A percentile compares a stretch with the other conserved stretches of the same genome.
Evolutionary conservation across 495 filamentous ascomycete genomes (phyloP).

Genomic region (Sporormia fimetaria): DNA sequence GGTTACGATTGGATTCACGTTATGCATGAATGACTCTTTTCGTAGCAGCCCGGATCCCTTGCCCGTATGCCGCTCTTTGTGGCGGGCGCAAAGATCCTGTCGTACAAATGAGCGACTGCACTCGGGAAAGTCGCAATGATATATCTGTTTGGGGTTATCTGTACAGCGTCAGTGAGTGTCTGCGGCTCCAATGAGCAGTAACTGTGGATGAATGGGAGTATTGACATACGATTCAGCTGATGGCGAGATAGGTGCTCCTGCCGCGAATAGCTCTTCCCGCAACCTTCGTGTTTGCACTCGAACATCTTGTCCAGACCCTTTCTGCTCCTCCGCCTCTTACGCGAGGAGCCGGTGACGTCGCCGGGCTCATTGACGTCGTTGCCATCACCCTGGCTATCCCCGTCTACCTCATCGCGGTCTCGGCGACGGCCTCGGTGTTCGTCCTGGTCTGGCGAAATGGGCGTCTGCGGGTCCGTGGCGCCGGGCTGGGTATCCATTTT

Average conservation of each 20-base stretch:
- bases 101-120: conserved; percentile 87
- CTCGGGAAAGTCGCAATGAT: conserved; percentile 85
- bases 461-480: conserved; percentile 11
- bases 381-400: conserved; percentile 10
- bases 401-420: conserved; percentile 16
- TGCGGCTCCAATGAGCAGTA: not conserved
- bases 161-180: conserved; percentile 11
- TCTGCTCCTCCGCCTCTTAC: conserved; percentile 71
- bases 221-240: conserved; percentile 79
- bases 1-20: conserved; percentile 32
- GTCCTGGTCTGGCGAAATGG: conserved; percentile 18
- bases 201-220: not conserved
- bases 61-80: conserved; percentile 91
- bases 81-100: conserved; percentile 85
- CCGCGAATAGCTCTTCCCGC: conserved; percentile 91
- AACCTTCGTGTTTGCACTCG: conserved; percentile 77
- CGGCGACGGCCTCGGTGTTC: conserved; percentile 22
- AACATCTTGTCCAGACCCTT: conserved; percentile 93
- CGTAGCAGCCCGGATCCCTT: conserved; percentile 88
- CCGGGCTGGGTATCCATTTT: conserved; percentile 15
- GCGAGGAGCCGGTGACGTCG: conserved; percentile 34
- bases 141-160: conserved; percentile 88
- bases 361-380: no score
- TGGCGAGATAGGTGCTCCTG: conserved; percentile 96
- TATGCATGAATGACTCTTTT: conserved; percentile 64